These are phyloP conservation scores for Akanthomyces dipterigenus DNA, from an alignment of 2,329 filamentous ascomycete species.

Conservation along the genomic window DNA sequence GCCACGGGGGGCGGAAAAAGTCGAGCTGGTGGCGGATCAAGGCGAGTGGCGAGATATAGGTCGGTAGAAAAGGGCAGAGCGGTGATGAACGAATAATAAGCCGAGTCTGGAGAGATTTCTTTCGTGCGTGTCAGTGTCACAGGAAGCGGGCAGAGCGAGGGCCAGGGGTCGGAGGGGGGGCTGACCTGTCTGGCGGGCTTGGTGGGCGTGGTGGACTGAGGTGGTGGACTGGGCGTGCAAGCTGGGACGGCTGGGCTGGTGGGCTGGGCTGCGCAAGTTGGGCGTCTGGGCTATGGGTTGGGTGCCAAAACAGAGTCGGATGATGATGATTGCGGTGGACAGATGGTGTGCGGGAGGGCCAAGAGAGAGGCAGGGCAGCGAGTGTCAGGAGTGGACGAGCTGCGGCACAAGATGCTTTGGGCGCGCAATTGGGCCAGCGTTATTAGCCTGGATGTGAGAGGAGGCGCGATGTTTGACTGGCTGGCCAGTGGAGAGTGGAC, in stretches of 20 bases:
- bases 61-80: neutral
- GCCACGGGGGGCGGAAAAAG: neutral
- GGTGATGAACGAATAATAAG: constrained; percentile 2
- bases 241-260: neutral
- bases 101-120: neutral
- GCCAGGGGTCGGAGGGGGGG: neutral
- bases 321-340: neutral
- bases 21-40: neutral
- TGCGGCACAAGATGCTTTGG: constrained; percentile 2
- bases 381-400: neutral
- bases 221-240: neutral
- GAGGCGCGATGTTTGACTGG: constrained; percentile 3
- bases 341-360: neutral
- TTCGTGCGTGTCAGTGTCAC: constrained; percentile 5
- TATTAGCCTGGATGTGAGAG: neutral
- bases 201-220: neutral
- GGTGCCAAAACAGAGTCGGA: constrained; percentile 9
- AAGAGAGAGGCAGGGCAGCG: neutral
- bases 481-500: neutral
- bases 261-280: neutral
- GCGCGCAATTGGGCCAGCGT: neutral
- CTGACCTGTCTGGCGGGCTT: neutral
- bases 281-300: constrained; percentile 2
- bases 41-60: constrained; percentile 3
- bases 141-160: neutral